A percentile compares a stretch with the other conserved stretches of the same genome.
Conservation (phyloP, 108 stramenopile genomes). For the Asterionellopsis glacialis region DNA sequence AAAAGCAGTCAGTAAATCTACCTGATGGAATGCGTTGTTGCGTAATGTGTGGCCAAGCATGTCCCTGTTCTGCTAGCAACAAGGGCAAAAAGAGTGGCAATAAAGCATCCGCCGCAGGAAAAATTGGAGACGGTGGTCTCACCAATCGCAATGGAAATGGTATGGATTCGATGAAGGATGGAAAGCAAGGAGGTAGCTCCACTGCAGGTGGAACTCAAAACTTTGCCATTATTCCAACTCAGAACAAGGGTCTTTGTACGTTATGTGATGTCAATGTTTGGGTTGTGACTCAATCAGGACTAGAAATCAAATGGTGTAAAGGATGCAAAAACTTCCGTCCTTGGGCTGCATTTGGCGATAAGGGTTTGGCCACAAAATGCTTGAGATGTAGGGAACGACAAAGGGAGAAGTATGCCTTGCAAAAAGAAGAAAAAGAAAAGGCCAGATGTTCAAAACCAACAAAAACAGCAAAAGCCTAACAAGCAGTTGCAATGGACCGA, state of each 20-base stretch:
- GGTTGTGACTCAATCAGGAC: slow-evolving; percentile 63
- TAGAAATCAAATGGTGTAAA: slow-evolving; percentile 93
- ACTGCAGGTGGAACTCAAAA: slow-evolving; percentile 7
- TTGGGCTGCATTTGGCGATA: slow-evolving; percentile 89
- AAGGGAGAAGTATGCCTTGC: slow-evolving; percentile 80
- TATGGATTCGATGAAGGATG: slow-evolving; percentile 10
- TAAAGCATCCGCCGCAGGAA: slow-evolving; percentile 7
- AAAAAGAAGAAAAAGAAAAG: slow-evolving; percentile 72
- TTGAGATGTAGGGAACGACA: slow-evolving; percentile 83
- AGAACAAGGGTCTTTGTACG: slow-evolving; percentile 90
- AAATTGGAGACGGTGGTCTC: slow-evolving; percentile 19
- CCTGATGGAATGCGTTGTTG: slow-evolving; percentile 86
- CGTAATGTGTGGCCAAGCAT: slow-evolving; percentile 88
- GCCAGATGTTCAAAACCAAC: background rate
- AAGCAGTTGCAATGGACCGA: too few relatives aligned
- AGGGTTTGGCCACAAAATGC: slow-evolving; percentile 88
- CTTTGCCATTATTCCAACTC: slow-evolving; percentile 74
- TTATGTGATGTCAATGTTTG: slow-evolving; percentile 88
- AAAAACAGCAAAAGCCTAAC: too few relatives aligned
- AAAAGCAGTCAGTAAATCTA: slow-evolving; percentile 71
- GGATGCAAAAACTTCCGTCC: slow-evolving; percentile 91
- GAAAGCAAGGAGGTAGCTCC: slow-evolving; percentile 17
- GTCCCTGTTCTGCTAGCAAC: slow-evolving; percentile 54
- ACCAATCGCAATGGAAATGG: slow-evolving; percentile 23
- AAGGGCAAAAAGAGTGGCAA: slow-evolving; percentile 44